These are phyloP conservation scores for Kockiozyma suomiensis DNA, from an alignment of 805 yeast genomes.

Conservation along the genomic window DNA sequence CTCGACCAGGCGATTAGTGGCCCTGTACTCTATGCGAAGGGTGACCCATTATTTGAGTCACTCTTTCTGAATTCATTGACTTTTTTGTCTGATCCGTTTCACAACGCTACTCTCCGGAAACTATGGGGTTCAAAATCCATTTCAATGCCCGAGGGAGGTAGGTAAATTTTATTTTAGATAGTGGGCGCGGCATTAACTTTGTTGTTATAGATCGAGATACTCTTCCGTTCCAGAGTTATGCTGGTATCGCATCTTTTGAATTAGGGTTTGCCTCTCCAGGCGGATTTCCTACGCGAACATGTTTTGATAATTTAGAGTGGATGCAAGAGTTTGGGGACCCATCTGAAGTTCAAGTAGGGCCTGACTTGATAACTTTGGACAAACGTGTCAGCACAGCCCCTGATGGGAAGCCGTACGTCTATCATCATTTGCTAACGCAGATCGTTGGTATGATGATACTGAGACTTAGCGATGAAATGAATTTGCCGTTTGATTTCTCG, in stretches of 20 bases:
- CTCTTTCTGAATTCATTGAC: slow-evolving; percentile 51
- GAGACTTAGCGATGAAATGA: slow-evolving; percentile 52
- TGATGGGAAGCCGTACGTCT: slow-evolving; percentile 48
- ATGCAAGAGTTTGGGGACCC: slow-evolving; percentile 65
- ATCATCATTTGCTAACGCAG: slow-evolving; percentile 60
- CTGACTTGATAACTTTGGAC: not conserved
- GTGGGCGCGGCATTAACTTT: slow-evolving; percentile 42
- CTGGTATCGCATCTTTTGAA: slow-evolving; percentile 54
- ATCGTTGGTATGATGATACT: slow-evolving; percentile 55
- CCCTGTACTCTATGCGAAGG: slow-evolving; percentile 50
- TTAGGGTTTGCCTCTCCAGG: slow-evolving; percentile 54
- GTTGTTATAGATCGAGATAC: slow-evolving; percentile 63
- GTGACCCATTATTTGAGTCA: slow-evolving; percentile 62
- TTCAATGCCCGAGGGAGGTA: slow-evolving; percentile 31
- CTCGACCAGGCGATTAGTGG: slow-evolving; percentile 70
- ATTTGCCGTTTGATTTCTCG: slow-evolving; percentile 47
- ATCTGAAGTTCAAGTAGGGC: slow-evolving; percentile 9
- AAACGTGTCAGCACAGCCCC: not conserved
- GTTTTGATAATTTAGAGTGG: slow-evolving; percentile 72
- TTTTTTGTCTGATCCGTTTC: slow-evolving; percentile 50
- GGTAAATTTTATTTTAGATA: slow-evolving; percentile 38
- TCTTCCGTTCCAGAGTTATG: slow-evolving; percentile 47
- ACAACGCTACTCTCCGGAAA: slow-evolving; percentile 16
- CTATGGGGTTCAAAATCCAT: slow-evolving; percentile 17
- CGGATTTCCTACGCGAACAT: slow-evolving; percentile 70